Evolutionary conservation across 148 eudicot genomes (phyloP).

Genomic region (Rhododendron vialii): DNA sequence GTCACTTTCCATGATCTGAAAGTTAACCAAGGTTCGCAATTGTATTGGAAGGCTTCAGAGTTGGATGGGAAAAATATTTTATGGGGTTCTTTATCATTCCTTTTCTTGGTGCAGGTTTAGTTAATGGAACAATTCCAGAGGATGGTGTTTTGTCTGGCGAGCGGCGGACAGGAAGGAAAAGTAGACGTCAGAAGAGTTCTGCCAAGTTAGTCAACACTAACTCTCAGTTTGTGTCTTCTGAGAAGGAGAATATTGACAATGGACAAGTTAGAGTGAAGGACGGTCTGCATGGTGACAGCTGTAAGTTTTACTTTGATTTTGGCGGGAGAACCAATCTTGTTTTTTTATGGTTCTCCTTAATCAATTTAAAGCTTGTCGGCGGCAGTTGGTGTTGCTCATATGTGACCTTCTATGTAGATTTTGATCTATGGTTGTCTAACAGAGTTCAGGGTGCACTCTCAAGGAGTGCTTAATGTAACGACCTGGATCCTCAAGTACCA

Average conservation of each 20-base stretch:
- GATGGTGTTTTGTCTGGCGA: slow-evolving; percentile 39
- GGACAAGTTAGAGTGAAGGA: slow-evolving; percentile 31
- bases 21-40: slow-evolving; percentile 23
- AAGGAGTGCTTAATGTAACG: not conserved
- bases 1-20: slow-evolving; percentile 6
- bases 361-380: not conserved
- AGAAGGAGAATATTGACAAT: slow-evolving; percentile 38
- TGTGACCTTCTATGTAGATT: not conserved
- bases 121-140: slow-evolving; percentile 32
- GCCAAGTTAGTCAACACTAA: slow-evolving; percentile 41
- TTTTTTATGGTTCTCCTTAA: not conserved
- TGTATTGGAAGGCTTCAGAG: not conserved
- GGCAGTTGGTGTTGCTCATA: not conserved
- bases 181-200: slow-evolving; percentile 53
- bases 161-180: slow-evolving; percentile 51
- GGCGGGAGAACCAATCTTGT: not conserved
- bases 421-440: not conserved
- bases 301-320: slow-evolving; percentile 8
- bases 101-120: slow-evolving; percentile 38
- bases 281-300: slow-evolving; percentile 26
- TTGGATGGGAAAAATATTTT: slow-evolving; percentile 4
- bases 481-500: not conserved
- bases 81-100: not conserved
- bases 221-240: slow-evolving; percentile 33
- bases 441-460: not conserved